Base-by-base conservation (phyloP, 164 flowering plant species). In the Vitis riparia region DNA sequence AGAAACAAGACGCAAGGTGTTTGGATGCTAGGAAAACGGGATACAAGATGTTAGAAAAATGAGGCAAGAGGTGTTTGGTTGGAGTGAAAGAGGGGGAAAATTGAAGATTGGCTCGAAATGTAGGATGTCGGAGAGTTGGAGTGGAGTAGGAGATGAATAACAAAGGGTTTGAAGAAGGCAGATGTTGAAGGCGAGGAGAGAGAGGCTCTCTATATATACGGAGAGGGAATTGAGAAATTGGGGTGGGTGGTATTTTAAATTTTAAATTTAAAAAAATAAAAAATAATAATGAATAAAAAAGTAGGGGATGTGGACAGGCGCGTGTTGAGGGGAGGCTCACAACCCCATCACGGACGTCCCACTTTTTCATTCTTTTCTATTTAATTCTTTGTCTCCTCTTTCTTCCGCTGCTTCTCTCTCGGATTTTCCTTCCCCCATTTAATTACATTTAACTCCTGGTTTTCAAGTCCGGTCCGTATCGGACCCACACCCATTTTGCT, bases 221-320 rank as follows among this genome's bases (percentile, higher is more conserved):
- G 70, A 37, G 51, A 51, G 51, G 29, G 66, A 62, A 37, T 17
- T 50, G 50, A 61, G 15, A 4, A 29, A 48, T 59, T 6, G 12
- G 51, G 47, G 66, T 29, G 66, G n/a, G 44, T 37, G 44, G 44
- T 37, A 6, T 37, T 37, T 37, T 1, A 37, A 37, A 37, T 37
- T 44, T 56, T 55, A 52, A 11, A 30, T 11, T 47, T 58, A 48
- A 59, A 13, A 55, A 60, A 60, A 13, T 29, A 30, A 19, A 1
- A 32, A 32, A 3, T 3, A 32, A 37, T 37, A 37, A 37, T 37
- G 44, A 37, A 37, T 37, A 37, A 37, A 37, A 37, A 37, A 37
- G 19, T 8, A 12, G 55, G 50, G 27, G 59, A 71, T 15, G 16
- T 10, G 2, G 75, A 72, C 75, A 66, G 68, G 75, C 65, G 75